Evolutionary conservation across 495 filamentous ascomycete species (phyloP).

Genomic region (Penicillium steckii): DNA sequence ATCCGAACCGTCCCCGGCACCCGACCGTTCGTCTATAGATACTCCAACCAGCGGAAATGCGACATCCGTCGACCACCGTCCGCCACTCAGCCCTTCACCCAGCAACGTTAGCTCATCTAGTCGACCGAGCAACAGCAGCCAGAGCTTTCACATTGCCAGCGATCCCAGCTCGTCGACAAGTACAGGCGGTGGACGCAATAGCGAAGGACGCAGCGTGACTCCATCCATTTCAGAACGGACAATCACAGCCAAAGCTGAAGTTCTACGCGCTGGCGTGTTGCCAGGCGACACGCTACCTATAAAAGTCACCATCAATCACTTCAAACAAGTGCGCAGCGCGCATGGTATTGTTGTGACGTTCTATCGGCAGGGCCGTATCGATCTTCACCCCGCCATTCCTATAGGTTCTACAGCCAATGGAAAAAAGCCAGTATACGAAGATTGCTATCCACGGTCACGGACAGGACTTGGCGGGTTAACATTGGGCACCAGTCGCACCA

Average conservation of each 20-base stretch:
- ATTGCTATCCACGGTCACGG: conserved; percentile 73
- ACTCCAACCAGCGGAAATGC: conserved; percentile 28
- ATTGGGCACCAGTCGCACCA: conserved; percentile 74
- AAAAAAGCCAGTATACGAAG: conserved; percentile 71
- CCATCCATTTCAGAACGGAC: conserved; percentile 55
- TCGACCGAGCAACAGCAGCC: conserved; percentile 56
- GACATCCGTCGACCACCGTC: conserved; percentile 28
- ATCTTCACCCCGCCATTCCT: conserved; percentile 72
- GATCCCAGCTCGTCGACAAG: conserved; percentile 37
- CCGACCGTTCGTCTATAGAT: conserved; percentile 37
- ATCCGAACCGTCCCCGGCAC: conserved; percentile 31
- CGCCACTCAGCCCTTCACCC: conserved; percentile 54
- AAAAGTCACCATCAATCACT: conserved; percentile 79
- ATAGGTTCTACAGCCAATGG: conserved; percentile 58
- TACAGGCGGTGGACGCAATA: conserved; percentile 38
- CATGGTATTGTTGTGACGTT: conserved; percentile 91
- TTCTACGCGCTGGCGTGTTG: conserved; percentile 79
- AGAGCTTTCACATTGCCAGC: conserved; percentile 48
- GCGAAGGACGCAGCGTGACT: conserved; percentile 42
- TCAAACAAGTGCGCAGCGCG: conserved; percentile 80
- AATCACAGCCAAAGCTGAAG: conserved; percentile 84
- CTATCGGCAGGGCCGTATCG: conserved; percentile 88
- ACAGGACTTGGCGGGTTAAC: conserved; percentile 79
- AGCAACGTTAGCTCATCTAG: conserved; percentile 67
- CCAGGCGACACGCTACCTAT: conserved; percentile 81